A percentile compares a stretch with the other conserved stretches of the same genome.
Conservation (phyloP, 805 yeast genomes). For the Candida corydali region DNA sequence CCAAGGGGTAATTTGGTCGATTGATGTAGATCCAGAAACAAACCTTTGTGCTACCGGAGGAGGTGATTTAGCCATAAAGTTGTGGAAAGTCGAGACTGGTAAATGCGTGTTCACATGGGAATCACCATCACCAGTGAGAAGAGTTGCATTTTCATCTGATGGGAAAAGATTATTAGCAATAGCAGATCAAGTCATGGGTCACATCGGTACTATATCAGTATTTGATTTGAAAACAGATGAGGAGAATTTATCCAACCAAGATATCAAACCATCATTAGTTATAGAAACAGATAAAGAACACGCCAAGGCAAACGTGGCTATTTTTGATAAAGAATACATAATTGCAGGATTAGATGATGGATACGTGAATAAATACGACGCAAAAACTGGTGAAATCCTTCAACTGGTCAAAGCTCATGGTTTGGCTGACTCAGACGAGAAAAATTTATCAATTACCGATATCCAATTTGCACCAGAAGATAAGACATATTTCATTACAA, state of each 20-base stretch:
- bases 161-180: slow-evolving; percentile 67
- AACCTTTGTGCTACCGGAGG: slow-evolving; percentile 78
- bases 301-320: slow-evolving; percentile 73
- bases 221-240: slow-evolving; percentile 55
- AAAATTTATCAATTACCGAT: slow-evolving; percentile 59
- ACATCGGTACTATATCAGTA: slow-evolving; percentile 68
- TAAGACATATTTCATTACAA: slow-evolving; percentile 82
- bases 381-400: slow-evolving; percentile 67
- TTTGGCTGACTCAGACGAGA: slow-evolving; percentile 48
- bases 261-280: slow-evolving; percentile 51
- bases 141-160: slow-evolving; percentile 81
- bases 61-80: slow-evolving; percentile 80
- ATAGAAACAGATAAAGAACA: slow-evolving; percentile 58
- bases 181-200: slow-evolving; percentile 91
- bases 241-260: slow-evolving; percentile 33
- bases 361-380: slow-evolving; percentile 72
- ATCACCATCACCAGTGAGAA: slow-evolving; percentile 80
- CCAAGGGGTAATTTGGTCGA: slow-evolving; percentile 91
- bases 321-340: slow-evolving; percentile 76
- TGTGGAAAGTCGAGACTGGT: slow-evolving; percentile 84
- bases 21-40: slow-evolving; percentile 76
- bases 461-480: slow-evolving; percentile 81
- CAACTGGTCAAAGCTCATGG: slow-evolving; percentile 66
- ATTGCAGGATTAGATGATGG: slow-evolving; percentile 91
- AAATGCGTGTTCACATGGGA: slow-evolving; percentile 68